Percentiles rank a stretch among this genome's conserved stretches.
Evolutionary conservation across 2,329 filamentous ascomycete species (phyloP).

Genomic region (Polychaeton citri): DNA sequence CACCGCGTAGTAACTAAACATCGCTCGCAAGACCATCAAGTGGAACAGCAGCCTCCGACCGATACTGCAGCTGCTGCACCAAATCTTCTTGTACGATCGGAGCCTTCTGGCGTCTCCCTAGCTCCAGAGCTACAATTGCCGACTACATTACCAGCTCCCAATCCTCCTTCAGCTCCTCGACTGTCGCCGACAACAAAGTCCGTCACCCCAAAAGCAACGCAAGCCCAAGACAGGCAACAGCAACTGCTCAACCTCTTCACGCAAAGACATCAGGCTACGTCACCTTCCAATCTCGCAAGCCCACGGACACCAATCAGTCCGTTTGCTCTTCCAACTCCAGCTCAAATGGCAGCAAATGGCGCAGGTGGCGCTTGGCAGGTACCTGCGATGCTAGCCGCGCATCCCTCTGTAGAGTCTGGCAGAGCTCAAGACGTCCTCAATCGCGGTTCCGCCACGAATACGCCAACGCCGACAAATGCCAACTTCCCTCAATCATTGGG

Average conservation of each 20-base stretch:
- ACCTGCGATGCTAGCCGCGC: slow-evolving; percentile 14
- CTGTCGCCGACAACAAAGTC: neutral
- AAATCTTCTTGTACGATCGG: too few relatives aligned
- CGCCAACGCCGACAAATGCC: slow-evolving; percentile 1
- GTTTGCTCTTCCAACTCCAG: neutral
- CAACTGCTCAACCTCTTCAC: neutral
- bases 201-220: neutral
- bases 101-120: neutral
- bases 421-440: slow-evolving; percentile 7
- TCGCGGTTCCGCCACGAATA: slow-evolving; percentile 3
- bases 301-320: slow-evolving; percentile 12
- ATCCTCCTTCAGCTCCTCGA: neutral
- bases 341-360: neutral
- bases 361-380: neutral
- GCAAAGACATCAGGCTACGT: neutral
- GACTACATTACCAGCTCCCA: neutral
- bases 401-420: slow-evolving; percentile 17
- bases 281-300: slow-evolving; percentile 6
- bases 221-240: neutral
- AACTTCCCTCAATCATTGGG: slow-evolving; percentile 9
- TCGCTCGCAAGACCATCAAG: too few relatives aligned
- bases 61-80: slow-evolving; percentile 2
- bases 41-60: too few relatives aligned
- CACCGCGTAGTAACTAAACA: too few relatives aligned
- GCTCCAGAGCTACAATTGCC: neutral